phyloP scores from a whole-genome alignment of 768 basidiomycete species.

The Suillus sp. region DNA sequence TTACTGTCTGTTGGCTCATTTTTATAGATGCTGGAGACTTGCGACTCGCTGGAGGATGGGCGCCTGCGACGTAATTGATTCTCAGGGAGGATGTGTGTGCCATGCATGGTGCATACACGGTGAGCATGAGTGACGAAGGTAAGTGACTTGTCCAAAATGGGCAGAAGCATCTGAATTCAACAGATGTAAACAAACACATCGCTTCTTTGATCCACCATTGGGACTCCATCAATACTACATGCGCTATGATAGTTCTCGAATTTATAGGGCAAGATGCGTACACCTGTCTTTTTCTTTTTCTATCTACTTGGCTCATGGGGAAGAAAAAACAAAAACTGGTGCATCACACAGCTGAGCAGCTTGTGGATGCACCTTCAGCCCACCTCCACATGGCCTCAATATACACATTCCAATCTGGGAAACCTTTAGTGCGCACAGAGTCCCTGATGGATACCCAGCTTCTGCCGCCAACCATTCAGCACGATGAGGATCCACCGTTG shows the following conservation, averaged over 20 bases:
- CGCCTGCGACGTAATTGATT: neutral
- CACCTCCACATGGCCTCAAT: neutral
- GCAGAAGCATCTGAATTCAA: slow-evolving; percentile 1
- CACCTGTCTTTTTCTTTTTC: neutral
- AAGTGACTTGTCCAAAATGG: slow-evolving; percentile 1
- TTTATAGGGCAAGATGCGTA: neutral
- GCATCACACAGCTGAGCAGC: neutral
- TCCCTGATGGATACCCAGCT: neutral
- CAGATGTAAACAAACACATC: neutral
- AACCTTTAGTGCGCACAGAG: neutral
- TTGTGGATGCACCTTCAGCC: neutral
- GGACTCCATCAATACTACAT: too few species aligned
- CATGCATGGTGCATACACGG: neutral
- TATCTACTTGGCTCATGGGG: neutral
- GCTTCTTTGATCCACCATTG: neutral
- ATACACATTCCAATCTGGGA: neutral
- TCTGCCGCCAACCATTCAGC: too few species aligned
- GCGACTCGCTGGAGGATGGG: too few species aligned
- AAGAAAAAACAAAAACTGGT: neutral
- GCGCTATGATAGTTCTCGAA: neutral
- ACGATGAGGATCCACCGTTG: neutral
- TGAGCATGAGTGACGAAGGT: too few species aligned
- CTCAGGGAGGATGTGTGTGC: neutral
- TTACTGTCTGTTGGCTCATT: neutral
- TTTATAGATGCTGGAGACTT: neutral